phyloP scores from a whole-genome alignment of 2,329 filamentous ascomycete species.

The Truncatella angustata region DNA sequence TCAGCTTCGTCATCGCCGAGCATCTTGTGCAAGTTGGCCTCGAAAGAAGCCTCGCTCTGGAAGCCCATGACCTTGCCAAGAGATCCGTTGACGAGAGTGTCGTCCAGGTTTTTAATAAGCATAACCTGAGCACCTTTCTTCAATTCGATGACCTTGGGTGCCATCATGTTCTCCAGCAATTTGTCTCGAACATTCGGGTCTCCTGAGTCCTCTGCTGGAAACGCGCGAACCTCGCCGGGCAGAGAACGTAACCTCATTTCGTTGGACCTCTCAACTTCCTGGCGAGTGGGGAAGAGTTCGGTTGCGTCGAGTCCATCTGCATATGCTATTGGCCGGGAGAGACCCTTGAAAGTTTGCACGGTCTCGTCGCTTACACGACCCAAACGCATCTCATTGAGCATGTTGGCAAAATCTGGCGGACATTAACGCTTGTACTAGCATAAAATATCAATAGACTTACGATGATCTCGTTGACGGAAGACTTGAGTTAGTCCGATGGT shows the following conservation, averaged over 20 bases:
- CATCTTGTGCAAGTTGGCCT: conserved; percentile 29
- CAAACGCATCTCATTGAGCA: conserved; percentile 97
- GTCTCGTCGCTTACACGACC: conserved; percentile 77
- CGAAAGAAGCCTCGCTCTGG: conserved; percentile 52
- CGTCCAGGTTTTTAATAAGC: conserved; percentile 99
- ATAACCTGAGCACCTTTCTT: conserved; percentile 96
- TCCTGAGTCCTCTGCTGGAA: conserved; percentile 73
- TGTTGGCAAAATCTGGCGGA: conserved; percentile 71
- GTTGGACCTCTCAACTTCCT: conserved; percentile 88
- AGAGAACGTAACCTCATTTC: conserved; percentile 69
- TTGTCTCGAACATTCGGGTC: conserved; percentile 72
- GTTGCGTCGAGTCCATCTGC: conserved; percentile 78
- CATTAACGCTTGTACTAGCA: not conserved
- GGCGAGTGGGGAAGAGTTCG: conserved; percentile 87
- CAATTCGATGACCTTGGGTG: conserved; percentile 73
- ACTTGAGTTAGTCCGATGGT: conserved; percentile 94
- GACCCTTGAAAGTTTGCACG: conserved; percentile 69
- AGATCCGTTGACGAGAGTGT: conserved; percentile 89
- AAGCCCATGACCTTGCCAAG: conserved; percentile 83
- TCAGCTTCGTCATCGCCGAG: conserved; percentile 43
- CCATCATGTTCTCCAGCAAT: conserved; percentile 88
- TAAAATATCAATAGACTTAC: conserved; percentile 35
- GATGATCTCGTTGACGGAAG: conserved; percentile 87
- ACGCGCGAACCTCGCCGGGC: conserved; percentile 65
- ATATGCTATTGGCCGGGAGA: conserved; percentile 70